phyloP scores from a whole-genome alignment of 2,329 filamentous ascomycete species.

The Neonectria sp. region DNA sequence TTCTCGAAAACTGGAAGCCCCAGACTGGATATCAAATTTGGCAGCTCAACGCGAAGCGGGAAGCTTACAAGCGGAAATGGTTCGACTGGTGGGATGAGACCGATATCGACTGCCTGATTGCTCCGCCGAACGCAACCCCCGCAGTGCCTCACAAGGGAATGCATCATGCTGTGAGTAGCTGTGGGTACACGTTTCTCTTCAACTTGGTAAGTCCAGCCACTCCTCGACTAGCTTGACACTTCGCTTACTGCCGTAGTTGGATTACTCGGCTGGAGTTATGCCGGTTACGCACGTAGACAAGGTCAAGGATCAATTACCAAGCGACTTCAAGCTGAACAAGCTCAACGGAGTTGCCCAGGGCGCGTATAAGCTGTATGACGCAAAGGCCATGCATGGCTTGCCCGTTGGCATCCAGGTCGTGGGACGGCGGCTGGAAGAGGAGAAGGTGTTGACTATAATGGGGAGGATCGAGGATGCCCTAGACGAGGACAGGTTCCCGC shows the following conservation, averaged over 20 bases:
- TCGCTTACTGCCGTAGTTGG: slow-evolving; percentile 68
- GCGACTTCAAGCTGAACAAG: slow-evolving; percentile 71
- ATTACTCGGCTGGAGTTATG: slow-evolving; percentile 87
- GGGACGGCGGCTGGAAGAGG: slow-evolving; percentile 84
- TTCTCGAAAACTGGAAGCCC: slow-evolving; percentile 80
- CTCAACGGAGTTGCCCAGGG: slow-evolving; percentile 86
- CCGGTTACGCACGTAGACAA: slow-evolving; percentile 89
- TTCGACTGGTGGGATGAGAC: slow-evolving; percentile 87
- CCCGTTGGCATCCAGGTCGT: slow-evolving; percentile 91
- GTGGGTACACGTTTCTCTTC: slow-evolving; percentile 94
- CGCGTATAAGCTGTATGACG: slow-evolving; percentile 90
- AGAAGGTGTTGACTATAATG: slow-evolving; percentile 90
- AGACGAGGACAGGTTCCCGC: slow-evolving; percentile 67
- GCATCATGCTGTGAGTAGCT: slow-evolving; percentile 87
- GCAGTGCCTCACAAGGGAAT: slow-evolving; percentile 90
- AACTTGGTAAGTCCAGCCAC: slow-evolving; percentile 75
- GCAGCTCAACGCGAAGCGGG: slow-evolving; percentile 83
- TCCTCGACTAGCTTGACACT: too few species aligned
- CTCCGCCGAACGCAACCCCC: slow-evolving; percentile 91
- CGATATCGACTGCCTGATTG: slow-evolving; percentile 83
- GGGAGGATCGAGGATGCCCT: slow-evolving; percentile 82
- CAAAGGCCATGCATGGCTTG: slow-evolving; percentile 85
- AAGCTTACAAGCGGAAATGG: slow-evolving; percentile 83
- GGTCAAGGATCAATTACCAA: slow-evolving; percentile 75
- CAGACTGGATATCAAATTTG: slow-evolving; percentile 86